Base-by-base conservation (phyloP, 192 early-diverging fungal genomes). In the Entomortierella parvispora region DNA sequence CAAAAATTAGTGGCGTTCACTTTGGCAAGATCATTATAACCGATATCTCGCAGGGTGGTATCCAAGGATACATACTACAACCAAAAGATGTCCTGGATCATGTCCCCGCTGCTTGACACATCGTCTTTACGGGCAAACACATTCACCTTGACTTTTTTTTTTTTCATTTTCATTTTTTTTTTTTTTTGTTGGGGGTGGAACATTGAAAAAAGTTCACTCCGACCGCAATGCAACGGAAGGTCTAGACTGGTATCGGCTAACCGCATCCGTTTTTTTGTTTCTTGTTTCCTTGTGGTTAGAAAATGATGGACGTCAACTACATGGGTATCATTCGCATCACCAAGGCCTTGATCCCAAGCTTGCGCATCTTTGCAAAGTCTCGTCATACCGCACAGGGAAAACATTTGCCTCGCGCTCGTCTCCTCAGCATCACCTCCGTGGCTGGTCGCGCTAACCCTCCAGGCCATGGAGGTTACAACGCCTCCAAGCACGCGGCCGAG, bases 241-340 rank as follows among this genome's bases (percentile, higher is more conserved):
- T 40, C 37, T 12, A 40, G 37, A 40, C 20, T 33, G 15, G 32
- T 32, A 6, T 40, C 54, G 11, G 14, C 32, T 22, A 18, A 34
- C 22, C 34, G 1, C 31, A 20, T 1, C 4, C 31, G 34, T 2
- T 17, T 3, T 4, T 56, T 2, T 40, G 12, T 11, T 56, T 7
- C 31, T 20, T 10, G 2, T 9, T 8, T 56, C 34, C n/a, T 20
- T 22, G 12, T 1, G 4, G 25, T 23, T 49, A 76, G 74, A 80
- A 76, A 76, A 70, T 79, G 18, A 83, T 83, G 81, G 78, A 80
- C 44, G 66, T 80, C 48, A 83, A 83, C 70, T 83, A 71, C 52
- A 83, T 80, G 62, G 81, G 81, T 9, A 65, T 79, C 26, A 76
- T 83, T 32, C 70, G 71, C 54, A 83, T 80, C 43, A 65, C 74